Evolutionary conservation across 2,329 filamentous ascomycete species (phyloP).

Genomic region (Colletotrichum navitas): DNA sequence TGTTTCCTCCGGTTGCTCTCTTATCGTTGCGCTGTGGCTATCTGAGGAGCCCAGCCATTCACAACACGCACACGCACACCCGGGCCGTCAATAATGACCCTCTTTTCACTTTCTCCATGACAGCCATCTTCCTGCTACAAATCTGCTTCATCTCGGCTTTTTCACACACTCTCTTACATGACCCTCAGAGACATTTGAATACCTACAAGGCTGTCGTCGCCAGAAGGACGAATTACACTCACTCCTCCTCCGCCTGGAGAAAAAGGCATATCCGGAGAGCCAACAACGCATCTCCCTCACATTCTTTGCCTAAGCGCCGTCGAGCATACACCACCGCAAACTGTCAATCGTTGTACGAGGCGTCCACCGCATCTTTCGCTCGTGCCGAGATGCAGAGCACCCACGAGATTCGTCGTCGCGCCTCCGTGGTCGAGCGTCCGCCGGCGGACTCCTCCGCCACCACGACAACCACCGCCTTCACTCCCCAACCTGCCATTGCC

Average conservation of each 20-base stretch:
- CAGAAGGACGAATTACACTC: slow-evolving; percentile 54
- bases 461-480: slow-evolving; percentile 40
- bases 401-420: slow-evolving; percentile 56
- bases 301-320: slow-evolving; percentile 54
- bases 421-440: slow-evolving; percentile 54
- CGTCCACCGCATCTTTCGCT: slow-evolving; percentile 46
- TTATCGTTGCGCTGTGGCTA: slow-evolving; percentile 30
- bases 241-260: slow-evolving; percentile 54
- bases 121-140: slow-evolving; percentile 58
- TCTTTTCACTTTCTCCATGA: slow-evolving; percentile 57
- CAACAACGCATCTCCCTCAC: slow-evolving; percentile 51
- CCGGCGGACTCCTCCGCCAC: slow-evolving; percentile 46
- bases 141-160: slow-evolving; percentile 62
- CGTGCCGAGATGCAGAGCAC: slow-evolving; percentile 45
- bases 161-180: slow-evolving; percentile 60
- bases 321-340: slow-evolving; percentile 47
- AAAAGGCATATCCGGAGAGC: slow-evolving; percentile 55
- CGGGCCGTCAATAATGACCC: slow-evolving; percentile 43
- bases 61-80: slow-evolving; percentile 32
- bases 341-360: slow-evolving; percentile 48
- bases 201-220: slow-evolving; percentile 58
- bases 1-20: slow-evolving; percentile 18
- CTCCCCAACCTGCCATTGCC: slow-evolving; percentile 26
- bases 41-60: slow-evolving; percentile 28
- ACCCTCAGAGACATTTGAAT: slow-evolving; percentile 56